Conservation (phyloP, 1,284 basidiomycete genomes). For the Pulveroboletus sp. region DNA sequence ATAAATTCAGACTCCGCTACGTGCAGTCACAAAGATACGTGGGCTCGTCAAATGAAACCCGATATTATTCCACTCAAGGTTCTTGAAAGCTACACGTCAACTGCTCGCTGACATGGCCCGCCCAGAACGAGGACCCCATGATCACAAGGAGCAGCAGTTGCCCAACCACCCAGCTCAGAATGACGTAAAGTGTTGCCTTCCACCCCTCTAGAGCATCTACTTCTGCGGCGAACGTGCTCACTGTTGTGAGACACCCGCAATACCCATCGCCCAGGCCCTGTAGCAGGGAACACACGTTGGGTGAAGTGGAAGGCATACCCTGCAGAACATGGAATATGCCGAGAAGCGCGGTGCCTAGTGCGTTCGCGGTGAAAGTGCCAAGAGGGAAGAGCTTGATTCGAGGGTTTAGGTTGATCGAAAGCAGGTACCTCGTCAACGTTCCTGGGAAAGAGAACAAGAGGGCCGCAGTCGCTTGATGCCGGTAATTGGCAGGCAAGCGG, state of each 20-base stretch:
- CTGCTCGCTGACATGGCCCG: constrained; percentile 45
- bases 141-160: constrained; percentile 79
- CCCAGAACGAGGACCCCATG: constrained; percentile 72
- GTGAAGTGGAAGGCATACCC: constrained; percentile 48
- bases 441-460: constrained; percentile 91
- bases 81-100: constrained; percentile 40
- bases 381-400: constrained; percentile 67
- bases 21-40: not conserved
- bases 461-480: constrained; percentile 83
- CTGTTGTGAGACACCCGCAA: constrained; percentile 92
- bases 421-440: constrained; percentile 79
- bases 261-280: constrained; percentile 89
- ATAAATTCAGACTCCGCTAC: constrained; percentile 35
- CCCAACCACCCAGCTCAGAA: constrained; percentile 67
- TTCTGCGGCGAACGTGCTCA: constrained; percentile 93
- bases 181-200: constrained; percentile 68
- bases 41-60: not conserved
- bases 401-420: constrained; percentile 77
- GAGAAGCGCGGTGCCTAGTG: constrained; percentile 77
- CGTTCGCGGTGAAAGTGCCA: constrained; percentile 88
- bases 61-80: constrained; percentile 2
- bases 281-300: constrained; percentile 67
- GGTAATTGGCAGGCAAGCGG: constrained; percentile 65
- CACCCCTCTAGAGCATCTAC: constrained; percentile 57
- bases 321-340: constrained; percentile 74